Base-by-base conservation (phyloP, 2,329 filamentous ascomycete genomes). In the Lachnellula arida region DNA sequence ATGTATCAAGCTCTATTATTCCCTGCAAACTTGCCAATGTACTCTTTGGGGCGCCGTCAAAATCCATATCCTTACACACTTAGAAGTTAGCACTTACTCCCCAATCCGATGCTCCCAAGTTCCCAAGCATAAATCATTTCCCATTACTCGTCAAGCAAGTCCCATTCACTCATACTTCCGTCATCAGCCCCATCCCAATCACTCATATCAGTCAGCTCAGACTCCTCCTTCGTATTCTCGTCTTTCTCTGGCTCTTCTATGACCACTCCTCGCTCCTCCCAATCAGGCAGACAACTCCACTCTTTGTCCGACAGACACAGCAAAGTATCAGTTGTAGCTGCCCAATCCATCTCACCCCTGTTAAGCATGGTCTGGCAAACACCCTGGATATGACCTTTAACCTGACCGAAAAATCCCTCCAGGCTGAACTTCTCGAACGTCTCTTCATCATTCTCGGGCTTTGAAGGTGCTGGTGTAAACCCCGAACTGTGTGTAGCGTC, bases 241-340 rank as follows among this genome's bases (percentile, higher is more conserved):
- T 25, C 35, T 22, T 23, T 17, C 23, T 42, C 25, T 11, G 14
- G 11, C 37, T 43, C 49, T 14, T 44, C 37, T 5, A 28, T 40
- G 34, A 8, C 15, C 37, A 32, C 8, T 19, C 19, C 37, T 22
- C 22, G 9, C 19, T 9, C 23, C n/a, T 50, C 83, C 83, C 84
- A 87, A 5, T 86, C 72, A 0, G 85, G 84, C 3, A 88, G 73
- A 60, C 77, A 87, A 54, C 78, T 79, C 60, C 81, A 76, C 70
- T 88, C 84, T 5, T 78, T 71, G 4, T 80, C 74, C 1, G 71
- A 70, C 2, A 87, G 73, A 4, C 73, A 75, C 1, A 84, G 73
- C 0, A 85, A 68, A 3, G 67, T 73, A 50, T 74, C 70, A 15
- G 71, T 71, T 5, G 49, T 51, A 14, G 12, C 28, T 9, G 49